Conservation (phyloP, 176 grass and related monocot species). For the Hordeum vulgare region DNA sequence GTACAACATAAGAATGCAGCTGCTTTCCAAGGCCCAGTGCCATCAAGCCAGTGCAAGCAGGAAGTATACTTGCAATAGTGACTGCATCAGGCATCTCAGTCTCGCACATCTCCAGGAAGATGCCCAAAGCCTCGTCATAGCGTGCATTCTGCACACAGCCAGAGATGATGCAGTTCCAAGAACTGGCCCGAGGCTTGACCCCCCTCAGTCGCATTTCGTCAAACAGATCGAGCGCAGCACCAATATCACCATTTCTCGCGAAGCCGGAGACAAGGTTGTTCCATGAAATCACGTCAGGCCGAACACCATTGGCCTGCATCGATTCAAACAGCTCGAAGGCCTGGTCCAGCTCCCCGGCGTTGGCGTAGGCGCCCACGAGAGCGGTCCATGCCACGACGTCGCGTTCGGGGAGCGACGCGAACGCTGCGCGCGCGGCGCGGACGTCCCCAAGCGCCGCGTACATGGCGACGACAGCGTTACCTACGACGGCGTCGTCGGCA, state of each 20-base stretch:
- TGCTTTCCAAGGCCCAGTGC: conserved; percentile 45
- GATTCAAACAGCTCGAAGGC: conserved; percentile 37
- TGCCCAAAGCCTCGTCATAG: conserved; percentile 33
- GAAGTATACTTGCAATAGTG: conserved; percentile 59
- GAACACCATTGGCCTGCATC: conserved; percentile 47
- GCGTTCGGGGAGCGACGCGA: conserved; percentile 42
- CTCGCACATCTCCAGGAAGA: conserved; percentile 53
- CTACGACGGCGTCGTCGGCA: conserved; percentile 34
- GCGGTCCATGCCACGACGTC: conserved; percentile 69
- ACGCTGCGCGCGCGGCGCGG: conserved; percentile 31
- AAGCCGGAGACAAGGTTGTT: conserved; percentile 65
- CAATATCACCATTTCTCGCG: conserved; percentile 43
- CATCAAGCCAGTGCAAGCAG: conserved; percentile 45
- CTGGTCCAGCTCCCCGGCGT: conserved; percentile 40
- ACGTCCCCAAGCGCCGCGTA: conserved; percentile 49
- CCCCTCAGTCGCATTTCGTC: conserved; percentile 46
- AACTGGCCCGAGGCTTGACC: conserved; percentile 39
- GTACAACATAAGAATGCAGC: conserved; percentile 47
- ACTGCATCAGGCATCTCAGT: conserved; percentile 40
- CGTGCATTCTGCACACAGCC: conserved; percentile 54
- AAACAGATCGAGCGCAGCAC: conserved; percentile 36
- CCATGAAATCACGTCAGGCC: conserved; percentile 59
- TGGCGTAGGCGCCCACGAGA: conserved; percentile 43
- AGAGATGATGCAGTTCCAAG: conserved; percentile 69
- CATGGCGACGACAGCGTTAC: conserved; percentile 59